Base-by-base conservation (phyloP, 2,329 filamentous ascomycete genomes). In the Corinectria fuckeliana region DNA sequence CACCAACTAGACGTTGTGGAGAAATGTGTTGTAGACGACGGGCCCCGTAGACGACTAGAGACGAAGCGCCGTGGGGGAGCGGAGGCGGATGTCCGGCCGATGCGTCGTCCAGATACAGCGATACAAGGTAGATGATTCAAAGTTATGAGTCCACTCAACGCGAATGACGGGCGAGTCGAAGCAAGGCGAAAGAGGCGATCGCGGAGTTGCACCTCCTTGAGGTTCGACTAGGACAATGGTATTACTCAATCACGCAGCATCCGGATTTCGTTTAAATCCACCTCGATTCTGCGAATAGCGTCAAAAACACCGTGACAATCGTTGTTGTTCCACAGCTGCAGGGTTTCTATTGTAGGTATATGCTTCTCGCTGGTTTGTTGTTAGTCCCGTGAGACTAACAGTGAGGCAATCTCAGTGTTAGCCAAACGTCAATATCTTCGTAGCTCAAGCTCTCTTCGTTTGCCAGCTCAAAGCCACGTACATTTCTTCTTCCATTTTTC, bases 21-120 rank as follows among this genome's bases (percentile, higher is more conserved):
- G 58, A 54, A 56, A 26, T 6, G 38, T 30, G 28, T 25, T 30
- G 45, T 25, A 34, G 16, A 49, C 30, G 21, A 13, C 32, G n/a
- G n/a, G n/a, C n/a, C n/a, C n/a, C n/a, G n/a, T n/a, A n/a, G n/a
- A 49, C 30, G 21, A 13, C 32, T 42, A 10, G 38, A 32, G 51
- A 48, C 30, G 49, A 47, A 38, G 11, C 16, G 44, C 36, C 21
- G 51, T 23, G 45, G 52, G 51, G 56, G 21, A 32, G 53, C 63
- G 63, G 63, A 56, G 63, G 63, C 58, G 63, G 63, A 65, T 63
- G 56, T 65, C 63, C 63, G 61, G 44, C 49, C 48, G 30, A 53
- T 18, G 32, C 7, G 25, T 34, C 21, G 34, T 18, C 8, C 16
- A 25, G 13, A 36, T 18, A 38, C 41, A 53, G 48, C 32, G 32